These are phyloP conservation scores for Chenopodium album DNA, from an alignment of 148 eudicot genomes.

Conservation along the genomic window DNA sequence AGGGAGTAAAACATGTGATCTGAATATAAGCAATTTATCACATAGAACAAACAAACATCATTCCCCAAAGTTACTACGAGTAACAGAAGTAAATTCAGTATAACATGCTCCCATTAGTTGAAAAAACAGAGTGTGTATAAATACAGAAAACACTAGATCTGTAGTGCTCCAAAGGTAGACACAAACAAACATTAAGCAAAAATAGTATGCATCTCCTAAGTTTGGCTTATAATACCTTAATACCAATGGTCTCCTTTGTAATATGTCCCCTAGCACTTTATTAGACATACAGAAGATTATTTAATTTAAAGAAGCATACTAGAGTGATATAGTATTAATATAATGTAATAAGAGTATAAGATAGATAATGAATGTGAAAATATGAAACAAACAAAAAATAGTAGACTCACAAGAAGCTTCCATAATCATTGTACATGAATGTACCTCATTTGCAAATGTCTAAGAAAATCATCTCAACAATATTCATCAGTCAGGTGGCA, in stretches of 20 bases:
- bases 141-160: not conserved
- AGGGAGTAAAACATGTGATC: not conserved
- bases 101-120: not conserved
- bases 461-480: not conserved
- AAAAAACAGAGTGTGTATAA: not conserved
- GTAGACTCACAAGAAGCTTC: conserved; percentile 15
- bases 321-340: not conserved
- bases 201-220: not conserved
- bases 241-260: not conserved
- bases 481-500: not conserved
- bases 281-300: not conserved
- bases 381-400: not conserved
- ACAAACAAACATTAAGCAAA: not conserved
- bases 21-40: not conserved
- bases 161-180: not conserved
- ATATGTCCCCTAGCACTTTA: not conserved
- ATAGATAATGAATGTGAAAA: not conserved
- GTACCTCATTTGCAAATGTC: not conserved
- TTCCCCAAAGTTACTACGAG: not conserved
- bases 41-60: not conserved
- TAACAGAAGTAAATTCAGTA: not conserved
- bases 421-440: conserved; percentile 7
- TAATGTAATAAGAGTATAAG: not conserved
- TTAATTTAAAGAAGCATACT: not conserved
- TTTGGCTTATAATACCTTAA: not conserved